A percentile compares a stretch with the other conserved stretches of the same genome.
Conservation (phyloP, 169 alveolate genomes). For the Besnoitia besnoiti region DNA sequence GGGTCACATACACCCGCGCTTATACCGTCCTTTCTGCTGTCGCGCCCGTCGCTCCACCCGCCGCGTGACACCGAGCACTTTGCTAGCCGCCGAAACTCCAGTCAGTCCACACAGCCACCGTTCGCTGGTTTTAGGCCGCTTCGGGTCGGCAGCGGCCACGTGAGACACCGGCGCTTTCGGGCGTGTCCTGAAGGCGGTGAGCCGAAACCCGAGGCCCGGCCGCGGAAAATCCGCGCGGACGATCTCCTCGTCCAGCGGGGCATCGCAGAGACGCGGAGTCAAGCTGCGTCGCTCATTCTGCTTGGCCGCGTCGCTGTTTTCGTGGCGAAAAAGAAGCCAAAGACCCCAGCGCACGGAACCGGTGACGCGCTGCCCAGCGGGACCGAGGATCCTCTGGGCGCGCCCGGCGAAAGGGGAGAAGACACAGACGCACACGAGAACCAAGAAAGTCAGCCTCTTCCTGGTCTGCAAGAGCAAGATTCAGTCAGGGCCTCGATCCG, state of each 20-base stretch:
- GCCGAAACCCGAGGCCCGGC: background rate
- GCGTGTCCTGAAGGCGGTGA: too few species aligned
- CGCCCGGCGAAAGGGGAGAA: too few species aligned
- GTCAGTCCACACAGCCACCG: too few species aligned
- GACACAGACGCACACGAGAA: background rate
- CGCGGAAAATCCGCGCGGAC: conserved; percentile 26
- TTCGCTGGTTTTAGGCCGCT: too few species aligned
- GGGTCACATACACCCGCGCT: too few species aligned
- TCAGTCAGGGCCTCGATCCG: background rate
- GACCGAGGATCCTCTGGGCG: background rate
- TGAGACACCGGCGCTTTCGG: too few species aligned
- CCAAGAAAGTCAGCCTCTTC: background rate
- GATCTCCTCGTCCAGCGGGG: conserved; percentile 27
- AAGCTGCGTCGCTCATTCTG: background rate
- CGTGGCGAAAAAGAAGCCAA: background rate
- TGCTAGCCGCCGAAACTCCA: too few species aligned
- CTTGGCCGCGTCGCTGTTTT: conserved; percentile 3
- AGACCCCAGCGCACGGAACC: background rate
- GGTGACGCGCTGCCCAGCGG: background rate
- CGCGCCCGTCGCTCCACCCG: too few species aligned
- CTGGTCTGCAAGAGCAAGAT: background rate
- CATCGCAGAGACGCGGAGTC: conserved; percentile 34
- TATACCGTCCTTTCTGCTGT: too few species aligned
- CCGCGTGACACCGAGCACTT: too few species aligned
- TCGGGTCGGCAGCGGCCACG: too few species aligned